Evolutionary conservation across 495 filamentous ascomycete genomes (phyloP).

Genomic region (Hypoxylon rickii): DNA sequence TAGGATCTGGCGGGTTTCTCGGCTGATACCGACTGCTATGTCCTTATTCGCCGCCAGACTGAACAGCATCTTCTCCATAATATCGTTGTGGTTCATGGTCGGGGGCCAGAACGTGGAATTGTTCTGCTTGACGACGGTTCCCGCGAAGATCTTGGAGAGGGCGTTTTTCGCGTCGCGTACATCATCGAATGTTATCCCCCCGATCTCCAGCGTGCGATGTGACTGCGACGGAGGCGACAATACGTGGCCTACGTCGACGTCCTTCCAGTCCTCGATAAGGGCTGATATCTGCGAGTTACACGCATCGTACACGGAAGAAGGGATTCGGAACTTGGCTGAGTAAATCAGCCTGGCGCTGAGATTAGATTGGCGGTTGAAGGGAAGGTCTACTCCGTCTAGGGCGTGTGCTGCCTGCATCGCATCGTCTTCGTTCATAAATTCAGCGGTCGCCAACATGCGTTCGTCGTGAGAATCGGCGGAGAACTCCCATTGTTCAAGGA

Average conservation of each 20-base stretch:
- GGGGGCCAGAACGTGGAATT: conserved; percentile 37
- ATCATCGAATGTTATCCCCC: conserved; percentile 42
- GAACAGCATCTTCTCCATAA: no score
- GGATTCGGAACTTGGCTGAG: conserved; percentile 44
- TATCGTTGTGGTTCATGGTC: conserved; percentile 23
- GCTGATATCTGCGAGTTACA: conserved; percentile 38
- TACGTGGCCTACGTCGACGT: conserved; percentile 36
- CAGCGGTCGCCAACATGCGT: conserved; percentile 40
- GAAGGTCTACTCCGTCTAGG: conserved; percentile 28
- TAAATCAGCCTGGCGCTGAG: conserved; percentile 40
- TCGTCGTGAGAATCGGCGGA: conserved; percentile 16
- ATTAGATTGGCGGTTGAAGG: conserved; percentile 27
- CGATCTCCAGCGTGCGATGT: conserved; percentile 44
- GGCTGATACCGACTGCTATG: conserved; percentile 42
- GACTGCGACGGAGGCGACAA: conserved; percentile 18
- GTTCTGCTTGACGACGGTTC: conserved; percentile 22
- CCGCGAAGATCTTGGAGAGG: conserved; percentile 38
- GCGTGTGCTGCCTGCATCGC: conserved; percentile 37
- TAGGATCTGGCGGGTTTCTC: conserved; percentile 32
- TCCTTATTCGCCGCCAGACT: no score
- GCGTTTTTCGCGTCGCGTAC: conserved; percentile 44
- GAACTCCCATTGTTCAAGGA: conserved; percentile 42
- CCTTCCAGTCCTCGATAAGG: conserved; percentile 24
- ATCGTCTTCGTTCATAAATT: conserved; percentile 36
- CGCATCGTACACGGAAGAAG: conserved; percentile 41